Percentiles rank a stretch among this genome's conserved stretches.
These are phyloP conservation scores for Phanerochaete sordida DNA, from an alignment of 768 basidiomycete species.

Conservation along the genomic window DNA sequence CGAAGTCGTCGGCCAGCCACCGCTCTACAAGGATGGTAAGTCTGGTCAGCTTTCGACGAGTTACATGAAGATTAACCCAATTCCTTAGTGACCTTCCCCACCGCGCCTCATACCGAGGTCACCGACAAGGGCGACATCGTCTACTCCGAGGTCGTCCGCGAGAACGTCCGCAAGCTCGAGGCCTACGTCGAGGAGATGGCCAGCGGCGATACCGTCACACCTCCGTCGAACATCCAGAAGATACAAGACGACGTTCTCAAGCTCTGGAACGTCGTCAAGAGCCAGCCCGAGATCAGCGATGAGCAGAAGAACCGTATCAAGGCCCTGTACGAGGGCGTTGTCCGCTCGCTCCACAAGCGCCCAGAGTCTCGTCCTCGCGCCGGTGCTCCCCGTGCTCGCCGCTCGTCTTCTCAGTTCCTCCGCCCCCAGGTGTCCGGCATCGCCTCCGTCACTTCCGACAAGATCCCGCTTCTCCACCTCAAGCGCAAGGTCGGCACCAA, in stretches of 20 bases:
- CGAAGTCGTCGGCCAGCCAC: constrained; percentile 79
- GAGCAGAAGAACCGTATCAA: constrained; percentile 97
- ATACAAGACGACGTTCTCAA: constrained; percentile 96
- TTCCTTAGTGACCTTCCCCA: constrained; percentile 88
- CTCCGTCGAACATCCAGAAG: constrained; percentile 90
- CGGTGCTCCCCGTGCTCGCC: constrained; percentile 58
- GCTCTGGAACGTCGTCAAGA: constrained; percentile 96
- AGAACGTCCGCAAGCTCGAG: constrained; percentile 95
- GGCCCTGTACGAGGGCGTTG: constrained; percentile 93
- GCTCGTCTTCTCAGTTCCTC: constrained; percentile 96
- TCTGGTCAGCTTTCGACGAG: constrained; percentile 10
- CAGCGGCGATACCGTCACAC: constrained; percentile 82
- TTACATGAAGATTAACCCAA: neutral
- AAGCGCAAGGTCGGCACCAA: constrained; percentile 93
- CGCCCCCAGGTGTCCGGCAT: constrained; percentile 80
- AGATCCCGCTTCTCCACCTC: constrained; percentile 90
- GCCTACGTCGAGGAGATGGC: constrained; percentile 99
- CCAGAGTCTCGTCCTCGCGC: constrained; percentile 60
- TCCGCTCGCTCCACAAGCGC: constrained; percentile 82
- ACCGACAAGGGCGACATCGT: constrained; percentile 92
- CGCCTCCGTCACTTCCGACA: constrained; percentile 78
- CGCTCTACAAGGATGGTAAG: constrained; percentile 93
- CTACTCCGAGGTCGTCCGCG: constrained; percentile 91
- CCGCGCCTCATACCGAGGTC: constrained; percentile 93
- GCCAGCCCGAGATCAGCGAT: constrained; percentile 94